Evolutionary conservation across 805 yeast species (phyloP).

Genomic region (Candida nitratophila): DNA sequence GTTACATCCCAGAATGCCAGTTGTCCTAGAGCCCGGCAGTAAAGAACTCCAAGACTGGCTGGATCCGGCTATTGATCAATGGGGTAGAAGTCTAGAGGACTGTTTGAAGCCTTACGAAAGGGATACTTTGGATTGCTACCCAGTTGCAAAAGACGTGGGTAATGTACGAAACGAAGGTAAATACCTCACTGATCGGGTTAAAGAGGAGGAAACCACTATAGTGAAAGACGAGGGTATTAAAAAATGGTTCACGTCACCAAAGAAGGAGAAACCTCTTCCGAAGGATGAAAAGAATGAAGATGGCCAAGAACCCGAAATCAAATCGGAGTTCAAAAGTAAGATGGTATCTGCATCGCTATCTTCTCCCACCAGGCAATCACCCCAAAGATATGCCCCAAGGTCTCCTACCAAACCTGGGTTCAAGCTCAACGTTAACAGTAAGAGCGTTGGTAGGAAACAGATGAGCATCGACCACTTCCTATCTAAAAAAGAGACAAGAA

Average conservation of each 20-base stretch:
- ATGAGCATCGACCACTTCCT: no score
- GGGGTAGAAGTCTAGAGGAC: slow-evolving; percentile 33
- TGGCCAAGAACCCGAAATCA: no score
- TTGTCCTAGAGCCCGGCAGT: slow-evolving; percentile 53
- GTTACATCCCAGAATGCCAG: slow-evolving; percentile 78
- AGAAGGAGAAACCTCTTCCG: not conserved
- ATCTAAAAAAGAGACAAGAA: no score
- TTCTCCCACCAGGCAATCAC: not conserved
- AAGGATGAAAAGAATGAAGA: not conserved
- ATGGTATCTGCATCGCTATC: not conserved
- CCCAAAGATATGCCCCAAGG: not conserved
- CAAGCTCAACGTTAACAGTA: no score
- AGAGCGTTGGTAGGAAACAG: no score
- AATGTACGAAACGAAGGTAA: slow-evolving; percentile 42
- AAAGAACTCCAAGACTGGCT: slow-evolving; percentile 63
- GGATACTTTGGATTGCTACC: slow-evolving; percentile 39
- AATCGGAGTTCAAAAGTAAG: not conserved
- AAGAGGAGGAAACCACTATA: not conserved
- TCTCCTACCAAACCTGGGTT: no score
- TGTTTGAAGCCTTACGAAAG: slow-evolving; percentile 31
- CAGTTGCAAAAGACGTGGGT: slow-evolving; percentile 61
- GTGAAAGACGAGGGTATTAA: not conserved
- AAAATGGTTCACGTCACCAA: not conserved
- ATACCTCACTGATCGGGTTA: slow-evolving; percentile 24
- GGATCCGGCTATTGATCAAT: slow-evolving; percentile 28